phyloP scores from a whole-genome alignment of 441 rosid species.

The Pelargonium cotyledonis region DNA sequence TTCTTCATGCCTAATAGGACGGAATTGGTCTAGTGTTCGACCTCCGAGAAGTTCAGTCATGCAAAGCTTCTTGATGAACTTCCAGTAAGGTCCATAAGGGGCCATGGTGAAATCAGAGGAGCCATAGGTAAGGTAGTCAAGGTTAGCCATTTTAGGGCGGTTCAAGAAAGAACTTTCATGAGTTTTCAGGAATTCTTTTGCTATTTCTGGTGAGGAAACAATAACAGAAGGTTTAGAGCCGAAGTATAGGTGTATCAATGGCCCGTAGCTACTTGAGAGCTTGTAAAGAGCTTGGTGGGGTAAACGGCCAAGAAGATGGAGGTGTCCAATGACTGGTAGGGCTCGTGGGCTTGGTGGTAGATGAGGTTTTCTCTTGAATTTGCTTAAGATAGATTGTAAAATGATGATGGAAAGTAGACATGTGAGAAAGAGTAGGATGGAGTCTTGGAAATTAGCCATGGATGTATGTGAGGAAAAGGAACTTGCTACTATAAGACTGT shows the following conservation, averaged over 20 bases:
- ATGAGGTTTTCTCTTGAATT: slow-evolving; percentile 9
- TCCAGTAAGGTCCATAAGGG: slow-evolving; percentile 49
- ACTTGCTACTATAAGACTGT: no score
- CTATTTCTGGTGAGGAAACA: slow-evolving; percentile 45
- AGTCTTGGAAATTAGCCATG: slow-evolving; percentile 32
- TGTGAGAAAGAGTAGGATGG: slow-evolving; percentile 19
- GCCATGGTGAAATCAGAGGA: slow-evolving; percentile 40
- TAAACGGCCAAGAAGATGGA: slow-evolving; percentile 45
- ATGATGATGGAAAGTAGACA: slow-evolving; percentile 30
- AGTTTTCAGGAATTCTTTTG: slow-evolving; percentile 48
- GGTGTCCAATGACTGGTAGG: slow-evolving; percentile 53
- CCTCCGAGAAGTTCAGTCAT: slow-evolving; percentile 42
- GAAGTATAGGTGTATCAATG: slow-evolving; percentile 40
- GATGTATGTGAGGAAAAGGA: no score
- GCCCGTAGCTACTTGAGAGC: slow-evolving; percentile 42
- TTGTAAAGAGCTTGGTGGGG: slow-evolving; percentile 57
- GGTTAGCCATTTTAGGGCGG: slow-evolving; percentile 28
- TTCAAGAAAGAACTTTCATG: slow-evolving; percentile 33
- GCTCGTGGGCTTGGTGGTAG: slow-evolving; percentile 48
- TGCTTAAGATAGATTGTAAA: slow-evolving; percentile 24
- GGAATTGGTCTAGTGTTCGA: slow-evolving; percentile 24
- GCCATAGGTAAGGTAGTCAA: slow-evolving; percentile 41
- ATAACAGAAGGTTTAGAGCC: slow-evolving; percentile 47
- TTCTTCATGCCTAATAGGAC: slow-evolving; percentile 33
- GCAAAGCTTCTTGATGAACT: slow-evolving; percentile 49